Base-by-base conservation (phyloP, 805 yeast species). In the Saccharomycopsis synnaedendra region DNA sequence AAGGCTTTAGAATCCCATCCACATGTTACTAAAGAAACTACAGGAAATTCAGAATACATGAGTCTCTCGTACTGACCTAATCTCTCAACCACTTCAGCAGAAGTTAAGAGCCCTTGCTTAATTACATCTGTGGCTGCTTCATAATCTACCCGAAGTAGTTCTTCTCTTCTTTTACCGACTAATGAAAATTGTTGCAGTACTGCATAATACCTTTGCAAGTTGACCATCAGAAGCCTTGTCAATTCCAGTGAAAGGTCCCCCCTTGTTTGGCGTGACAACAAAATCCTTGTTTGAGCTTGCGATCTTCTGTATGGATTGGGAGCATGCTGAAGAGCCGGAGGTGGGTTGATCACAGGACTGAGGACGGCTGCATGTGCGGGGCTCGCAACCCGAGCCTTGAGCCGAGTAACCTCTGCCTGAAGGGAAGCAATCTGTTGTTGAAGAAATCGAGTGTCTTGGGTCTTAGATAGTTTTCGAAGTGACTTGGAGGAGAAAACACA, bases 1-100 rank as follows among this genome's bases (percentile, higher is more conserved):
- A 19, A 19, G 1, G 19, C 19, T 19, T 19, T 19, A 19, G 19
- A 19, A 2, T 19, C 19, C 19, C 19, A 19, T 19, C 19, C 19
- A 19, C 19, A 19, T 19, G 19, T 19, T 19, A 2, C 11, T 3
- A 85, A 60, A 34, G 66, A 70, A n/a, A 86, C 72, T 36, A 80
- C 71, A 3, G 89, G 85, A 54, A 71, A 76, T 4, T 61, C 57
- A 0, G 67, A 58, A 55, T 74, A 72, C 11, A 85, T 60, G 6
- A 62, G 59, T 0, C 62, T 59, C 31, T 71, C 64, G 60, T 81
- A 88, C 5, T 72, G 42, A 1, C 68, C 56, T 32, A 85, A 62
- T 32, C 93, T 64, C 31, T 56, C 47, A 42, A 65, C 63, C 3
- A 94, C 88, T 57, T 86, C 85, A 10, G 70, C 76, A 8, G 65